Conservation (phyloP, 75 land plant genomes). For the Pinus taeda region DNA sequence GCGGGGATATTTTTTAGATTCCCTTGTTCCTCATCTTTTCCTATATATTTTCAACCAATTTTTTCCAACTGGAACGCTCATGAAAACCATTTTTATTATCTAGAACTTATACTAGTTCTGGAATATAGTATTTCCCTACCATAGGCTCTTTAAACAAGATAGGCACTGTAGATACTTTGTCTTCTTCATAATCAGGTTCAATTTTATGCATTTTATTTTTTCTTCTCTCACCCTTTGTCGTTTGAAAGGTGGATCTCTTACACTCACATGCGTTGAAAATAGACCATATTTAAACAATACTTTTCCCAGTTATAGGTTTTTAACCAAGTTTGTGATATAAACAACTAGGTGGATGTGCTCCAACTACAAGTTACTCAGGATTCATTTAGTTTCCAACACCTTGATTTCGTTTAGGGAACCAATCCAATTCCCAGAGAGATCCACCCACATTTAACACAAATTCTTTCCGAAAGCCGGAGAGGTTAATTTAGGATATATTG, state of each 20-base stretch:
- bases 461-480: slow-evolving; percentile 22
- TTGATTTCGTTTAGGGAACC: slow-evolving; percentile 74
- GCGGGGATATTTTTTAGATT: too few species aligned
- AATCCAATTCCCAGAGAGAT: slow-evolving; percentile 86
- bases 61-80: too few species aligned
- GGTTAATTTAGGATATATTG: too few species aligned
- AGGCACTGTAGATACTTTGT: too few species aligned
- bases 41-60: too few species aligned
- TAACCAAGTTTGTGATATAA: slow-evolving; percentile 80
- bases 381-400: slow-evolving; percentile 12
- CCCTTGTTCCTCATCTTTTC: too few species aligned
- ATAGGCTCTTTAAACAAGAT: too few species aligned
- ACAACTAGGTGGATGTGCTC: slow-evolving; percentile 84
- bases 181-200: too few species aligned
- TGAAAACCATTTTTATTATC: too few species aligned
- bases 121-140: too few species aligned
- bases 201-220: too few species aligned
- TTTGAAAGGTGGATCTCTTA: slow-evolving; percentile 2
- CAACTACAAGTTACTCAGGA: slow-evolving; percentile 78
- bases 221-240: slow-evolving; percentile 4
- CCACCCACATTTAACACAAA: slow-evolving; percentile 83
- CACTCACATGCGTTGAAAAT: slow-evolving; percentile 20
- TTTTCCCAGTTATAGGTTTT: slow-evolving; percentile 62
- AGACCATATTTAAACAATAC: slow-evolving; percentile 90
- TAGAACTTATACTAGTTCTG: too few species aligned